These are phyloP conservation scores for Magnaporthiopsis rhizophila DNA, from an alignment of 2,329 filamentous ascomycete genomes.

Conservation along the genomic window DNA sequence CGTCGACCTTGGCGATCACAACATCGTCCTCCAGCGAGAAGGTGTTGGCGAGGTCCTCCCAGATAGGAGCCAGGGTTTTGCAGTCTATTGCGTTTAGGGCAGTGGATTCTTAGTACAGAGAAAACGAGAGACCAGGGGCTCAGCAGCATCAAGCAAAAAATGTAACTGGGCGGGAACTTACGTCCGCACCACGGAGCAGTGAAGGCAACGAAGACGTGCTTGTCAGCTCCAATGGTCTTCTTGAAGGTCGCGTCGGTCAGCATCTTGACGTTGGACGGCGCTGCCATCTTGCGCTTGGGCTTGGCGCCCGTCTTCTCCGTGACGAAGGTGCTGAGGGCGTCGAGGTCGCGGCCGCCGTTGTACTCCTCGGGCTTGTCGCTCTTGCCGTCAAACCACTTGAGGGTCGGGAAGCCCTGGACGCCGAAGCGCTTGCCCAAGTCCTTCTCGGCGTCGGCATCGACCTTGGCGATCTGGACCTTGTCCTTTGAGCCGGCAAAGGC, in stretches of 20 bases:
- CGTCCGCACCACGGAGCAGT: slow-evolving; percentile 98
- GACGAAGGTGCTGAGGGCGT: slow-evolving; percentile 74
- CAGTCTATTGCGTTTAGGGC: slow-evolving; percentile 57
- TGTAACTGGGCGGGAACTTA: slow-evolving; percentile 43
- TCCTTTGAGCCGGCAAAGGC: slow-evolving; percentile 63
- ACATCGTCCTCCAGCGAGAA: slow-evolving; percentile 70
- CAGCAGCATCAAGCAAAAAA: background rate
- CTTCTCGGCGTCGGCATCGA: slow-evolving; percentile 88
- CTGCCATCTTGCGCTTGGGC: slow-evolving; percentile 65
- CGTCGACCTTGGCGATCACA: slow-evolving; percentile 90
- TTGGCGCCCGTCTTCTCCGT: slow-evolving; percentile 79
- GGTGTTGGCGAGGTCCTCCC: slow-evolving; percentile 78
- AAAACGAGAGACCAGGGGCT: too few relatives aligned
- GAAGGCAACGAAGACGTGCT: slow-evolving; percentile 90
- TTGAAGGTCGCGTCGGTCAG: slow-evolving; percentile 76
- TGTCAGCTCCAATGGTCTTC: slow-evolving; percentile 69
- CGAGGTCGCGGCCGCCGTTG: slow-evolving; percentile 77
- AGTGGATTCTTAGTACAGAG: background rate
- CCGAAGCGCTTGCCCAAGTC: slow-evolving; percentile 77
- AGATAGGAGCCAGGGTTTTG: slow-evolving; percentile 85
- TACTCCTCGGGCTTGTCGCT: slow-evolving; percentile 80
- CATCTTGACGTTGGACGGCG: slow-evolving; percentile 68
- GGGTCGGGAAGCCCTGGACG: slow-evolving; percentile 88
- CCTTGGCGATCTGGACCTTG: slow-evolving; percentile 84
- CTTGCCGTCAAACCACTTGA: slow-evolving; percentile 98